Evolutionary conservation across 2,329 filamentous ascomycete genomes (phyloP), one percentile per base, ranked within the genome.

Genomic region (Fusarium zealandicum): DNA sequence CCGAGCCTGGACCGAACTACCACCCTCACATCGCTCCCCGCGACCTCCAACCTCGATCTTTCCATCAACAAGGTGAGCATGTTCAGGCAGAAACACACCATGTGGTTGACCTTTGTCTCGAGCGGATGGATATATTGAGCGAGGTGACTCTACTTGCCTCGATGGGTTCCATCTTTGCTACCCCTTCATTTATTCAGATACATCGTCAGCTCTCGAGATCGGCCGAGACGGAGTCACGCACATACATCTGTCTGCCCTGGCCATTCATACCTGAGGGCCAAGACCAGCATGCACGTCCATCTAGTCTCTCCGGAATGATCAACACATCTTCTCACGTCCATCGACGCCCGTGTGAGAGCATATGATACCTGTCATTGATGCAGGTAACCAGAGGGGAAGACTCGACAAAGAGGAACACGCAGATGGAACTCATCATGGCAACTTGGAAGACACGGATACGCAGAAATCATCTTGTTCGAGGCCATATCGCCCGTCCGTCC

Each of bases 391-490:
- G 14, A 36, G 17, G 18, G 20, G 35, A 4, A 14, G 6, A n/a
- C 13, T 16, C 6, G 13, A 14, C 14, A 1, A 11, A 25, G 11
- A 1, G 14, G 33, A n/a, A 49, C n/a, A 33, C 10, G 41, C 17
- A 38, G 11, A 5, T 11, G 3, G 12, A n/a, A n/a, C 8, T 13
- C 36, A 39, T 22, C 20, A 22, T 5, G 20, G 20, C 20, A 22
- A 7, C 20, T 22, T 4, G 13, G 25, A 13, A 25, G 30, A 40
- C 36, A 39, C 32, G 33, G 36, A 51, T 49, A 41, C 42, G 59
- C 59, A 43, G 63, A 63, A 65, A 61, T 60, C 59, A 59, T 65
- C 53, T 65, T 66, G 57, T 66, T 67, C 47, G 54, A 61, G 64
- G 59, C 64, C 52, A 63, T 57, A 53, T 61, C 54, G 51, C 64